These are phyloP conservation scores for Brasenia schreberi DNA, from an alignment of 164 flowering plant species.

Conservation along the genomic window DNA sequence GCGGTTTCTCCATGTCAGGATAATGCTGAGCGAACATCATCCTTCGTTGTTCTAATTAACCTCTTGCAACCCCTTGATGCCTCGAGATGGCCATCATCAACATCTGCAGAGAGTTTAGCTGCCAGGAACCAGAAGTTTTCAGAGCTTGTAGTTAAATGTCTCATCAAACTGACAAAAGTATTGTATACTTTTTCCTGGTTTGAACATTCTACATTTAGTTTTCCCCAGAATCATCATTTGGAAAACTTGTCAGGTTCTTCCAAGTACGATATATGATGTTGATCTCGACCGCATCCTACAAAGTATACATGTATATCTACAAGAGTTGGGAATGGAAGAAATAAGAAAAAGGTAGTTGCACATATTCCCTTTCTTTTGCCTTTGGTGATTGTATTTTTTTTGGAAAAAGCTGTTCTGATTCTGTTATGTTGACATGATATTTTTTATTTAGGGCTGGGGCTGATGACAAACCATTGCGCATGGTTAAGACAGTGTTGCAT, in stretches of 20 bases:
- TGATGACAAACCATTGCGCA: constrained; percentile 96
- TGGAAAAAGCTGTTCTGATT: neutral
- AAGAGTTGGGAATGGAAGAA: constrained; percentile 98
- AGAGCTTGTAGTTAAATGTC: constrained; percentile 92
- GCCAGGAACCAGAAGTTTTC: constrained; percentile 86
- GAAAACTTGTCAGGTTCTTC: constrained; percentile 57
- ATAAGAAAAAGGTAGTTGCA: constrained; percentile 60
- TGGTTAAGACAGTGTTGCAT: constrained; percentile 98
- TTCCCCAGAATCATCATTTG: neutral
- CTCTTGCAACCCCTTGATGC: constrained; percentile 88
- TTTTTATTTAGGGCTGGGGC: constrained; percentile 72
- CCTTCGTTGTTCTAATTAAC: constrained; percentile 88
- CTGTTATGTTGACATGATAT: neutral
- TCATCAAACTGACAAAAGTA: constrained; percentile 87
- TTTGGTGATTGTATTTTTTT: neutral
- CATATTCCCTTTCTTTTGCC: no score
- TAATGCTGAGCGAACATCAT: constrained; percentile 93
- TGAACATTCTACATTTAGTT: neutral
- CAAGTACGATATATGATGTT: constrained; percentile 85
- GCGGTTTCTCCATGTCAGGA: constrained; percentile 40
- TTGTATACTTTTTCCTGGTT: neutral
- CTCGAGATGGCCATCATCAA: constrained; percentile 87
- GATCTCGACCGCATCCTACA: constrained; percentile 95
- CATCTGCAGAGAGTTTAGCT: constrained; percentile 48
- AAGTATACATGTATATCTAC: constrained; percentile 88